phyloP scores from a whole-genome alignment of 163 green algal species.

The Trebouxia gelatinosa region DNA sequence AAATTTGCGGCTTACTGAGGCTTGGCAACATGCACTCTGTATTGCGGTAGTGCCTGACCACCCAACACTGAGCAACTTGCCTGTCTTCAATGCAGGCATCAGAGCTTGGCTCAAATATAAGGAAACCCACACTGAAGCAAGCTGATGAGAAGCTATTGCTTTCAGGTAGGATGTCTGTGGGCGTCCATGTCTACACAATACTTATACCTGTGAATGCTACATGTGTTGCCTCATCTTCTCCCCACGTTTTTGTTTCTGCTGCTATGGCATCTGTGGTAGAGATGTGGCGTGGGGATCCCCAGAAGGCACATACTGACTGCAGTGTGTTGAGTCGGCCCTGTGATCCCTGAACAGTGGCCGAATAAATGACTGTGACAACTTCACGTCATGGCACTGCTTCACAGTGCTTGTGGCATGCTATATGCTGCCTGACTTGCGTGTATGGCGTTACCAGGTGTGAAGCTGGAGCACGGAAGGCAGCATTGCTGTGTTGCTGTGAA shows the following conservation, averaged over 20 bases:
- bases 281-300: slow-evolving; percentile 35
- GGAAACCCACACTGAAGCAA: too few relatives aligned
- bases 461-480: neutral
- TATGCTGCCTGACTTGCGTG: neutral
- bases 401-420: neutral
- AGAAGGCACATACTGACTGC: slow-evolving; percentile 35
- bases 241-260: slow-evolving; percentile 13
- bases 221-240: slow-evolving; percentile 38
- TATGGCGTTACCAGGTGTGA: neutral
- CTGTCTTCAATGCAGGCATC: too few relatives aligned
- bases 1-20: slow-evolving; percentile 46
- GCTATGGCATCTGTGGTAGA: slow-evolving; percentile 41
- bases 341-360: slow-evolving; percentile 16
- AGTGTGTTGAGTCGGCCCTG: slow-evolving; percentile 38
- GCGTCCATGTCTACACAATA: too few relatives aligned
- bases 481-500: neutral
- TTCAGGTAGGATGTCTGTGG: too few relatives aligned
- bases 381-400: neutral
- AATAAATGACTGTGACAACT: slow-evolving; percentile 29
- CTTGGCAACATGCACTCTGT: slow-evolving; percentile 2
- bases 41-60: neutral
- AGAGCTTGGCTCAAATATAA: too few relatives aligned
- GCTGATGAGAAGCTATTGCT: too few relatives aligned
- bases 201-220: too few relatives aligned
- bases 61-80: neutral